phyloP scores from a whole-genome alignment of 1,284 basidiomycete genomes.

The Tilletia walkeri region DNA sequence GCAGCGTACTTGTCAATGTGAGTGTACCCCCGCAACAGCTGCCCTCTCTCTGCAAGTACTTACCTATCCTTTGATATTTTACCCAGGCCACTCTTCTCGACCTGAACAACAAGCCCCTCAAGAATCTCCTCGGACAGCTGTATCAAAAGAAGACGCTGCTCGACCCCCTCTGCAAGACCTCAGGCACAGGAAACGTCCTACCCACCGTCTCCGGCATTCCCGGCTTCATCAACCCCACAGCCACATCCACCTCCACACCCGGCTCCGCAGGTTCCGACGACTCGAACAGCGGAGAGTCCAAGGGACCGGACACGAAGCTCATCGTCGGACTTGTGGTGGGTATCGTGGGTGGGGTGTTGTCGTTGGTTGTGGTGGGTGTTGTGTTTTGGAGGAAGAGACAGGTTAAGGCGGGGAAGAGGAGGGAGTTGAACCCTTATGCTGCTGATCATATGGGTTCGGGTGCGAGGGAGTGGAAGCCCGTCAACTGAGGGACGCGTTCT shows the following conservation, averaged over 20 bases:
- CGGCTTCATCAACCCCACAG: background rate
- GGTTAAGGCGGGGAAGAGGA: slow-evolving; percentile 7
- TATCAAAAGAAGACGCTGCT: background rate
- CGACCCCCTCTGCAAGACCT: slow-evolving; percentile 12
- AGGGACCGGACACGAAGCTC: background rate
- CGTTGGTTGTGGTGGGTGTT: background rate
- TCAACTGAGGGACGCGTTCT: background rate
- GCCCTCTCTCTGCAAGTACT: background rate
- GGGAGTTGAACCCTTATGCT: slow-evolving; percentile 5
- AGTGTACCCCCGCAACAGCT: background rate
- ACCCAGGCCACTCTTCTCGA: slow-evolving; percentile 6
- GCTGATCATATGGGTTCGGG: slow-evolving; percentile 10
- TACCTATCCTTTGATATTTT: background rate
- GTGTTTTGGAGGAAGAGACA: slow-evolving; percentile 11
- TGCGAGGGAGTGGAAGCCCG: slow-evolving; percentile 17
- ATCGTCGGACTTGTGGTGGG: slow-evolving; percentile 7
- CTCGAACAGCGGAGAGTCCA: too few relatives aligned
- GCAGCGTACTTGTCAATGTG: slow-evolving; percentile 3
- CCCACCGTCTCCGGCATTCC: slow-evolving; percentile 13
- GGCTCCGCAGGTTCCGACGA: background rate
- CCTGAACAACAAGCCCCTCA: slow-evolving; percentile 2
- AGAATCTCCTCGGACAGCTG: slow-evolving; percentile 1
- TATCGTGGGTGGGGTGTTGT: background rate
- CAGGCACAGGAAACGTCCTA: background rate
- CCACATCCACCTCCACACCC: background rate